phyloP scores from a whole-genome alignment of 495 filamentous ascomycete genomes.

The Penicillium mononematosum region DNA sequence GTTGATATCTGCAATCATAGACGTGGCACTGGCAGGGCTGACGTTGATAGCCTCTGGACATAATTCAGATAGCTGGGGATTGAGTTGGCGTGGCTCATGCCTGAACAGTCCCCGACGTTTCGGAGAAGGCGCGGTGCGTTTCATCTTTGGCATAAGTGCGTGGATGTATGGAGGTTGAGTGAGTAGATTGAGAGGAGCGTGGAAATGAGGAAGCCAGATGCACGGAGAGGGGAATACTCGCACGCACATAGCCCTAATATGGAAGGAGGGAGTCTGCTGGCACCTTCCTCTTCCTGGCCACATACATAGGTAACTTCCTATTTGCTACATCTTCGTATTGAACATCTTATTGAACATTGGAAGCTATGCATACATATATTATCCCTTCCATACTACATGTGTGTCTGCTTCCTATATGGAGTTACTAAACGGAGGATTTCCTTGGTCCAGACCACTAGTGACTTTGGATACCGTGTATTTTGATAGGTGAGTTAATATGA shows the following conservation, averaged over 20 bases:
- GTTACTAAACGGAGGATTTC: neutral
- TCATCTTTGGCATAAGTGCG: neutral
- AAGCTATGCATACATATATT: neutral
- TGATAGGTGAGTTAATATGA: neutral
- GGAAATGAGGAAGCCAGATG: neutral
- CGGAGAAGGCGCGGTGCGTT: neutral
- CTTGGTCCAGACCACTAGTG: neutral
- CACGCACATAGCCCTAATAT: constrained; percentile 1
- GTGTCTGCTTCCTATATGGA: neutral
- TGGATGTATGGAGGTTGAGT: neutral
- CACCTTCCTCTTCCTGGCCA: neutral
- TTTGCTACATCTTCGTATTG: neutral
- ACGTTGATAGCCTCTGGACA: neutral
- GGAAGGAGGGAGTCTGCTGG: neutral
- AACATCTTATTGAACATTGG: too few species aligned
- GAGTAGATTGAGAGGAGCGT: neutral
- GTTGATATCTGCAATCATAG: neutral
- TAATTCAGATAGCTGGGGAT: neutral
- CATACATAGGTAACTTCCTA: too few species aligned
- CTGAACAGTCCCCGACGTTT: neutral
- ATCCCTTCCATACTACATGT: neutral
- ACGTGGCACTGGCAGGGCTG: neutral
- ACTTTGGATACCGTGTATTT: neutral
- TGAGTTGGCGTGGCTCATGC: neutral
- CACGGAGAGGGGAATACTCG: neutral